These are phyloP conservation scores for Metschnikowia colocasiae DNA, from an alignment of 805 yeast species.

Conservation along the genomic window DNA sequence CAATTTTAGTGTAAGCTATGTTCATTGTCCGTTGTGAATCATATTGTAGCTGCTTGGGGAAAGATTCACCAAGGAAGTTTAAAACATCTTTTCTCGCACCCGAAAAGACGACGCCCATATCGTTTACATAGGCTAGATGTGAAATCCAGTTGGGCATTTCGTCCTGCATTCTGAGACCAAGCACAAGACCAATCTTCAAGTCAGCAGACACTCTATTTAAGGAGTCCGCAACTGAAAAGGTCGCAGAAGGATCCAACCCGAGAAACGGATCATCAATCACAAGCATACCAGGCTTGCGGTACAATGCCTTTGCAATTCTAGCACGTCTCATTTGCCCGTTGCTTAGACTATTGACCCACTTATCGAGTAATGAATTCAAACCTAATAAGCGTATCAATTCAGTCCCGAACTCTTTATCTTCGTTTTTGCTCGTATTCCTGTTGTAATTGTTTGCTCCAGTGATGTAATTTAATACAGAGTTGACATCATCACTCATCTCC, in stretches of 20 bases:
- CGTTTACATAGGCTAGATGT: slow-evolving; percentile 60
- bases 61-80: neutral
- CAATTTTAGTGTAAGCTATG: neutral
- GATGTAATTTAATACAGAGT: slow-evolving; percentile 51
- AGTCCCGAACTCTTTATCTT: slow-evolving; percentile 36
- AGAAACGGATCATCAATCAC: slow-evolving; percentile 89
- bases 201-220: slow-evolving; percentile 31
- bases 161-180: slow-evolving; percentile 79
- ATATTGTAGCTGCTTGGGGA: neutral
- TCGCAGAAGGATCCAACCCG: slow-evolving; percentile 80
- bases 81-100: slow-evolving; percentile 42
- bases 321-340: slow-evolving; percentile 95
- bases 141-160: slow-evolving; percentile 75
- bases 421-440: slow-evolving; percentile 27
- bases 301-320: slow-evolving; percentile 70
- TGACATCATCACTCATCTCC: slow-evolving; percentile 57
- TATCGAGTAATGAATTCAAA: slow-evolving; percentile 52
- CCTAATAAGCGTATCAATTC: slow-evolving; percentile 48
- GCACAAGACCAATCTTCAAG: slow-evolving; percentile 53
- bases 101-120: slow-evolving; percentile 44
- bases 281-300: slow-evolving; percentile 60
- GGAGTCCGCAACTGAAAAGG: slow-evolving; percentile 54
- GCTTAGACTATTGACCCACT: slow-evolving; percentile 84
- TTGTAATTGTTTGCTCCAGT: slow-evolving; percentile 54
- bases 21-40: neutral